Evolutionary conservation across 2,329 filamentous ascomycete species (phyloP).

Genomic region (Ophiostoma quercus): DNA sequence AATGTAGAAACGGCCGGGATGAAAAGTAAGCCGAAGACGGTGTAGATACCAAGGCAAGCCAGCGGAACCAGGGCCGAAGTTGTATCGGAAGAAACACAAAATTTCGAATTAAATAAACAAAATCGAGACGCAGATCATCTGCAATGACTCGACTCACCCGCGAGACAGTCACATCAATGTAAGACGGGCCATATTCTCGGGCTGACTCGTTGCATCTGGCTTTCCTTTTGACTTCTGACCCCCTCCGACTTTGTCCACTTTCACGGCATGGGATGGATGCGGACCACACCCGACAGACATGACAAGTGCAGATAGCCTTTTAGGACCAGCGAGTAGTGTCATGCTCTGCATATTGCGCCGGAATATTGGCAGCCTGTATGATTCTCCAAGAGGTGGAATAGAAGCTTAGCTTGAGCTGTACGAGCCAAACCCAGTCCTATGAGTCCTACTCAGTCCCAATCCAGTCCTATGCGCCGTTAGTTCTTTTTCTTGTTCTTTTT

Average conservation of each 20-base stretch:
- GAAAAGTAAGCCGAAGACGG: background rate
- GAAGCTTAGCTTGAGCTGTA: background rate
- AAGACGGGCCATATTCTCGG: background rate
- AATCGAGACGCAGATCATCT: background rate
- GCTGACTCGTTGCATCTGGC: background rate
- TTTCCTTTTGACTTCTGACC: background rate
- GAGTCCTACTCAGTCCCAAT: background rate
- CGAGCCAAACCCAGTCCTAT: background rate
- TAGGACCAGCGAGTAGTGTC: background rate
- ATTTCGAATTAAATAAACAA: background rate
- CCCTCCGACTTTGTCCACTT: slow-evolving; percentile 1
- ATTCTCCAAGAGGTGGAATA: background rate
- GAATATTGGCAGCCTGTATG: background rate
- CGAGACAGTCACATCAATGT: background rate
- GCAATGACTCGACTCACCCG: background rate
- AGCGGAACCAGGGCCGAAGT: background rate
- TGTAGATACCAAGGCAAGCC: background rate
- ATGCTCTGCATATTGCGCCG: background rate
- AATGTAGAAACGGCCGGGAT: slow-evolving; percentile 3
- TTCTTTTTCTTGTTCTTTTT: background rate
- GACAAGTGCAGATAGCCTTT: background rate
- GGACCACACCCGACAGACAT: background rate
- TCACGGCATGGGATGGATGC: background rate
- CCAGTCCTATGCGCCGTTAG: background rate
- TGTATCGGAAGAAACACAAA: background rate